Base-by-base conservation (phyloP, 768 basidiomycete genomes). In the Collybia mongolica region DNA sequence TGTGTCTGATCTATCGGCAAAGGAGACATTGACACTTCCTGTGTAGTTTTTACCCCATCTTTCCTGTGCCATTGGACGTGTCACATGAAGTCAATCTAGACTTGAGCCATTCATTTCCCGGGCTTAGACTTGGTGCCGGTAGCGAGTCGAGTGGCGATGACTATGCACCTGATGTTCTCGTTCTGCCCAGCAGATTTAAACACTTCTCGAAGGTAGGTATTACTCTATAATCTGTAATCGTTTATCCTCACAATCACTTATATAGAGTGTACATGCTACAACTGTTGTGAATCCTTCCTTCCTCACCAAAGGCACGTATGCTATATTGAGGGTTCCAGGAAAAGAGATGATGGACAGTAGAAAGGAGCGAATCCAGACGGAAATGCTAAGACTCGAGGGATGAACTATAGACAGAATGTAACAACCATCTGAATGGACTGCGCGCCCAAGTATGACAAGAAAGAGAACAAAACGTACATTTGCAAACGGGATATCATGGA, bases 41-140 rank as follows among this genome's bases (percentile, higher is more conserved):
- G n/a, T 18, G 17, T 62, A 98, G 93, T 60, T 97, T 97, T 72
- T 99, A 98, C 64, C 97, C 97, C 0, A 68, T 97, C 36, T 98
- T 98, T 67, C 97, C 97, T 7, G 80, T 84, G 1, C 93, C 97
- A 0, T 63, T 76, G 11, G 88, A 89, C 5, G 67, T 88, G 15
- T 73, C 85, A 1, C 74, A 80, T 32, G 93, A 96, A 61, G 83
- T 98, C 50, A 95, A 97, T 62, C 77, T 99, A 36, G 94, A 97
- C 61, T 76, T 97, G 14, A 84, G 88, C 17, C 96, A 98, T 69
- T 32, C 32, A 32, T 79, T 78, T 22, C 69, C 72, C 20, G 67
- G 62, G 3, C 65, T 76, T 24, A 69, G 63, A 18, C 64, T 82
- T 28, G 67, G 63, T 18, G 65, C 65, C 41, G 69, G 69, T 1